Base-by-base conservation (phyloP, 345 rosid species). In the Heritiera littoralis region DNA sequence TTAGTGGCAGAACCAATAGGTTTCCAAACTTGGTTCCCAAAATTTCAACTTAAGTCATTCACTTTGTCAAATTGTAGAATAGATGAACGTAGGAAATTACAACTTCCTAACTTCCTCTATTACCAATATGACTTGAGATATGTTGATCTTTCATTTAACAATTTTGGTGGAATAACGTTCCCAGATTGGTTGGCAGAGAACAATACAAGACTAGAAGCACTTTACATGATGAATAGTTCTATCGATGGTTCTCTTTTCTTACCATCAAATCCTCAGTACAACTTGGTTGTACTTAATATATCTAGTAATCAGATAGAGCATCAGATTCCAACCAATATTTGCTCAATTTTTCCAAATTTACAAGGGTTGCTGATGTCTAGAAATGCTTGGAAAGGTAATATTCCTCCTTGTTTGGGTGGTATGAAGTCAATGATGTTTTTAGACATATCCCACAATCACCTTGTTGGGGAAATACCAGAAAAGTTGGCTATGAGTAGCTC, bases 401-500 rank as follows among this genome's bases (percentile, higher is more conserved):
- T 30, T 63, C 66, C 41, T 63, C 18, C 5, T 5, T 63, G 66
- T 5, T 63, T 63, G 1, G 66, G 66, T 12, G 18, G 41, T 12
- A 28, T 30, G 66, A 30, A 17, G 41, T 11, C 0, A 1, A 12
- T 63, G 12, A 0, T 0, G 12, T 0, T 0, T 30, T 32, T 63
- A 13, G 66, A 63, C 18, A 0, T 63, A 2, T 30, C 66, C 18
- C 66, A 55, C 49, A 85, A 85, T 20, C 2, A 6, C 0, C 58
- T 85, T 0, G 61, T 52, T 1, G 86, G 83, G 35, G 59, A 2
- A 54, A 8, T 85, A 4, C 86, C 84, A 0, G 23, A 43, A 11
- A 11, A n/a, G 4, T 43, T 81, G 10, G 55, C 64, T 38, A 20
- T 1, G 7, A 20, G 79, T 45, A 18, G 75, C 11, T 1, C 1